Evolutionary conservation across 2,329 filamentous ascomycete species (phyloP).

Genomic region (Blastomyces emzantsi): DNA sequence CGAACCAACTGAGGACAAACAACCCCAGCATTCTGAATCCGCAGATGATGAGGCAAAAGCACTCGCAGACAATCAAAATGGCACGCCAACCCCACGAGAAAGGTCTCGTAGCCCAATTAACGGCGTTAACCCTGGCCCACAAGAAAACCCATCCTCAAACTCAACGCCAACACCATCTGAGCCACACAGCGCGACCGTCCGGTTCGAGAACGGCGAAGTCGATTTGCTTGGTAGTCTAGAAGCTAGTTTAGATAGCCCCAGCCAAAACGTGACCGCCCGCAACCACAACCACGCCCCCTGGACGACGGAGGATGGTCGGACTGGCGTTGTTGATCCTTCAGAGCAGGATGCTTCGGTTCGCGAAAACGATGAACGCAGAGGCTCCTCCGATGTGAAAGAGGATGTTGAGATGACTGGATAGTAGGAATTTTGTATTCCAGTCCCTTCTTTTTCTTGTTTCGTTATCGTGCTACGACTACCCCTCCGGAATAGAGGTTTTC

Average conservation of each 20-base stretch:
- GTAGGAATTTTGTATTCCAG: neutral
- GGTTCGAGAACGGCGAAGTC: conserved; percentile 29
- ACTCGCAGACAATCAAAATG: neutral
- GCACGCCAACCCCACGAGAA: neutral
- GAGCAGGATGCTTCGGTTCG: neutral
- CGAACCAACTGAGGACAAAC: neutral
- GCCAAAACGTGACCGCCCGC: neutral
- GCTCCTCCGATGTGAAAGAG: neutral
- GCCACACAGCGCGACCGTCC: conserved; percentile 8
- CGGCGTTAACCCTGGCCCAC: neutral
- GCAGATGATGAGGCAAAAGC: neutral
- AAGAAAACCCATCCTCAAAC: neutral
- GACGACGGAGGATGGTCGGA: conserved; percentile 2
- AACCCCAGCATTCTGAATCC: neutral
- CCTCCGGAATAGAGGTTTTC: neutral
- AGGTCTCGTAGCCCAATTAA: neutral
- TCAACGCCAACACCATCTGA: neutral
- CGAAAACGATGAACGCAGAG: neutral
- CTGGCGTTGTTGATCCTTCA: neutral
- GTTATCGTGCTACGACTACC: neutral
- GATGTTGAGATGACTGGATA: conserved; percentile 9
- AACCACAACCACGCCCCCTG: neutral
- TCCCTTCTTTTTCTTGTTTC: neutral
- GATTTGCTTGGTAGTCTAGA: conserved; percentile 43
- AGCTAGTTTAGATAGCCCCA: conserved; percentile 28